Evolutionary conservation across 192 early-diverging fungal species (phyloP).

Genomic region (Mortierella antarctica): DNA sequence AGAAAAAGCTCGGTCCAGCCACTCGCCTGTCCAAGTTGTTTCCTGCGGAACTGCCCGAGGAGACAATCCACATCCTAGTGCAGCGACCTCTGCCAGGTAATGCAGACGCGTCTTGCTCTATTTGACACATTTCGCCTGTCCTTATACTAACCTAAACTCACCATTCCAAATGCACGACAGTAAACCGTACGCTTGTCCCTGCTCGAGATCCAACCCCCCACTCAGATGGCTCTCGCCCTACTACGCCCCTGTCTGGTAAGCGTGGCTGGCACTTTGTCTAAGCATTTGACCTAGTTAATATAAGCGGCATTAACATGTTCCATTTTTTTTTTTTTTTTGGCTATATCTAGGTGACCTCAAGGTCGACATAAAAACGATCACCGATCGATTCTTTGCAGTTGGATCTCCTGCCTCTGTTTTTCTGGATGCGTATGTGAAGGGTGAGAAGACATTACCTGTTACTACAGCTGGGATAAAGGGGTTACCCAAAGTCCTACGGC

Average conservation of each 20-base stretch:
- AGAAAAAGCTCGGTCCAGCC: no score
- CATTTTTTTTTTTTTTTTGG: background rate
- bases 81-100: constrained; percentile 10
- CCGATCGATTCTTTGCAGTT: constrained; percentile 6
- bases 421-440: constrained; percentile 15
- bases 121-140: background rate
- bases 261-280: background rate
- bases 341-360: constrained; percentile 15
- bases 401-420: constrained; percentile 17
- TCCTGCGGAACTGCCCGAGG: no score
- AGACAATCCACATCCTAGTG: constrained; percentile 13
- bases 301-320: background rate
- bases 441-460: constrained; percentile 1
- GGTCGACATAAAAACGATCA: constrained; percentile 14
- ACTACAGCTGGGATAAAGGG: constrained; percentile 11
- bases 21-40: no score
- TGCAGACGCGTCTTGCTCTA: background rate
- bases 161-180: background rate
- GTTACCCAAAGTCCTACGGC: constrained; percentile 19
- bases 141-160: background rate
- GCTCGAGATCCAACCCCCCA: background rate
- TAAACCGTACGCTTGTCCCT: constrained; percentile 4
- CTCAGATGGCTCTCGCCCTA: constrained; percentile 20
- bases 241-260: constrained; percentile 5
- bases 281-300: background rate